Evolutionary conservation across 306 rosid genomes (phyloP), one percentile per base, ranked within the genome.

Genomic region (Rosa rugosa): DNA sequence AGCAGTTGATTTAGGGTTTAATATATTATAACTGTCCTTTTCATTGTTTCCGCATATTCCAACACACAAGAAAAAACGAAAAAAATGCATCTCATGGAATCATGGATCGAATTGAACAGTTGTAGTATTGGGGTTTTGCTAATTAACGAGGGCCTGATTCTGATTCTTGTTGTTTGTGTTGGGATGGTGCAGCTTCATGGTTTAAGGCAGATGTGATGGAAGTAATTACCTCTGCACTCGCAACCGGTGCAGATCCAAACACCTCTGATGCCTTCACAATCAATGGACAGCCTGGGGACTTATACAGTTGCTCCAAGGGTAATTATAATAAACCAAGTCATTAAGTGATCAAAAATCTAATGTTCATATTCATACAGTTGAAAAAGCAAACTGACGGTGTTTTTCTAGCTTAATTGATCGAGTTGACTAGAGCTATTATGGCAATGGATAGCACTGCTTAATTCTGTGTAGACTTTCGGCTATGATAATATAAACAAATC

Each of bases 231-330:
- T 51, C 70, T 16, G 80, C 80, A 0, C 71, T 84, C 13, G 60
- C 47, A 53, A 46, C 38, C 36, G 85, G 87, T 5, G 73, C 11
- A 10, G 87, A 81, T 1, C 87, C 87, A 22, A 84, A 84, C 18
- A 0, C 0, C 12, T 77, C 83, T 13, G 75, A 84, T 84, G 85
- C 78, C 44, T 75, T 38, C 65, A 71, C 81, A 0, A 83, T 83
- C 34, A 83, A 83, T 46, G 86, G 86, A 18, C 78, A 79, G 46
- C 86, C 83, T 3, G 86, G 86, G 59, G 79, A 62, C n/a, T 75
- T 75, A 3, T 75, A 75, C 38, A 20, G 10, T 31, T 75, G 79
- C 40, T 75, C 79, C n/a, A 45, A 31, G 20, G 79, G 79, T 75
- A 60, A 60, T 14, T 22, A 23, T 0, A 8, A 8, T 34, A 13